Conservation (phyloP, 768 basidiomycete species). For the Artomyces pyxidatus region DNA sequence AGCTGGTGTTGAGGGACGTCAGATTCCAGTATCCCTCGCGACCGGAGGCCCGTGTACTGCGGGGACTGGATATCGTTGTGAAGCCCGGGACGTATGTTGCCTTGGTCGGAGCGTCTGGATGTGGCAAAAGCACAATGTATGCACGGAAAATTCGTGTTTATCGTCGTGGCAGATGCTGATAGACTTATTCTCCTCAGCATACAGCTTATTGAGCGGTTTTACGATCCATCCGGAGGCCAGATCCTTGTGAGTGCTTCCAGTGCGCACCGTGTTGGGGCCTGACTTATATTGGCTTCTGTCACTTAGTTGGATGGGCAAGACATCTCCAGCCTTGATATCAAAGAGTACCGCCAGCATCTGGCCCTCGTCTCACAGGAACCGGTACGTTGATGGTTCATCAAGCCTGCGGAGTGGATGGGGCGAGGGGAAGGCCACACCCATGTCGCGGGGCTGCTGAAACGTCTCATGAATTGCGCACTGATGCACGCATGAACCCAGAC, state of each 20-base stretch:
- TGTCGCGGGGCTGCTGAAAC: too few relatives aligned
- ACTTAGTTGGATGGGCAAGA: conserved; percentile 58
- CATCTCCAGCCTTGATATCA: conserved; percentile 67
- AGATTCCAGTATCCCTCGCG: conserved; percentile 86
- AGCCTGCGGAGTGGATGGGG: background rate
- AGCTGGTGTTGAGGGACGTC: conserved; percentile 65
- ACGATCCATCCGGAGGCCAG: too few relatives aligned
- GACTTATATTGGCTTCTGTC: conserved; percentile 55
- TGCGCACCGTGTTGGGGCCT: too few relatives aligned
- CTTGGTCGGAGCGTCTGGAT: conserved; percentile 70
- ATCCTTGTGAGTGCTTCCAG: too few relatives aligned
- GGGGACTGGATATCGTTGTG: conserved; percentile 59
- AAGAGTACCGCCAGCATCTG: conserved; percentile 79
- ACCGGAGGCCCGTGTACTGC: conserved; percentile 71
- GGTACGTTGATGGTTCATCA: conserved; percentile 8
- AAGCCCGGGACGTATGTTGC: conserved; percentile 73
- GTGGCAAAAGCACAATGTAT: conserved; percentile 71
- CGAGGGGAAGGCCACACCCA: too few relatives aligned
- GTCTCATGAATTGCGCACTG: background rate
- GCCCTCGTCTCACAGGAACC: conserved; percentile 90
- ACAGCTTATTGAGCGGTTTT: conserved; percentile 73
- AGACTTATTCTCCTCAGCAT: conserved; percentile 38
- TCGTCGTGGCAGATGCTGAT: too few relatives aligned
- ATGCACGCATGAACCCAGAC: conserved; percentile 33
- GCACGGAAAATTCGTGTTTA: conserved; percentile 20